Percentiles rank a stretch among this genome's conserved stretches.
Evolutionary conservation across 73 alveolate species (phyloP).

Genomic region (Blepharisma japonicum): DNA sequence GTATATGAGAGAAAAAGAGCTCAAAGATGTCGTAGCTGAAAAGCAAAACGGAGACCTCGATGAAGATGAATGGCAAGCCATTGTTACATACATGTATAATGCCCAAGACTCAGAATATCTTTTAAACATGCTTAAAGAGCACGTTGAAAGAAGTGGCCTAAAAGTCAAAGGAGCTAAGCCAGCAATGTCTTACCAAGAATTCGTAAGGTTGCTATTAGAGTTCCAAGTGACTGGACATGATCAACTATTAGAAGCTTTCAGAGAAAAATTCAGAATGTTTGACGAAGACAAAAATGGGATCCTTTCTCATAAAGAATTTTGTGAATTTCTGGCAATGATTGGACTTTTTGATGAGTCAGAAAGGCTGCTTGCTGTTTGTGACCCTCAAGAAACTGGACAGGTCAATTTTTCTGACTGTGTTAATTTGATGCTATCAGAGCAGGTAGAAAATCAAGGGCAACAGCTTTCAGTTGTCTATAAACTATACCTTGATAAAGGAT

Average conservation of each 20-base stretch:
- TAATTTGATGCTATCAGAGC: background rate
- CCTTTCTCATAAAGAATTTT: constrained; percentile 66
- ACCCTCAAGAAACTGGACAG: constrained; percentile 77
- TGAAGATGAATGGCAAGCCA: constrained; percentile 66
- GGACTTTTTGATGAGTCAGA: constrained; percentile 51
- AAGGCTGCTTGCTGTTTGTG: constrained; percentile 61
- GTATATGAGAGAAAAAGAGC: constrained; percentile 63
- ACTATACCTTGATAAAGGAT: background rate
- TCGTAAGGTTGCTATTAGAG: constrained; percentile 79
- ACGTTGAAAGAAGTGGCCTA: background rate
- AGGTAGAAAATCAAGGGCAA: constrained; percentile 17
- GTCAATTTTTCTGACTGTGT: constrained; percentile 75
- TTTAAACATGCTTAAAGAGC: constrained; percentile 24
- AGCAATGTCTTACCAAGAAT: constrained; percentile 16
- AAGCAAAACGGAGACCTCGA: constrained; percentile 56
- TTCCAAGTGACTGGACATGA: constrained; percentile 93
- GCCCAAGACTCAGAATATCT: constrained; percentile 24
- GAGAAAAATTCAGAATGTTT: constrained; percentile 65
- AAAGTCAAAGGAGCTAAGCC: constrained; percentile 11
- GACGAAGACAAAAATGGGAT: constrained; percentile 90
- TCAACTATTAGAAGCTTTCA: constrained; percentile 84
- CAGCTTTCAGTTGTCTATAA: background rate
- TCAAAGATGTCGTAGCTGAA: constrained; percentile 48
- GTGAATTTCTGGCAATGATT: constrained; percentile 72
- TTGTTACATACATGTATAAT: constrained; percentile 52